Evolutionary conservation across 768 basidiomycete species (phyloP).

Genomic region (Lactarius deliciosus): DNA sequence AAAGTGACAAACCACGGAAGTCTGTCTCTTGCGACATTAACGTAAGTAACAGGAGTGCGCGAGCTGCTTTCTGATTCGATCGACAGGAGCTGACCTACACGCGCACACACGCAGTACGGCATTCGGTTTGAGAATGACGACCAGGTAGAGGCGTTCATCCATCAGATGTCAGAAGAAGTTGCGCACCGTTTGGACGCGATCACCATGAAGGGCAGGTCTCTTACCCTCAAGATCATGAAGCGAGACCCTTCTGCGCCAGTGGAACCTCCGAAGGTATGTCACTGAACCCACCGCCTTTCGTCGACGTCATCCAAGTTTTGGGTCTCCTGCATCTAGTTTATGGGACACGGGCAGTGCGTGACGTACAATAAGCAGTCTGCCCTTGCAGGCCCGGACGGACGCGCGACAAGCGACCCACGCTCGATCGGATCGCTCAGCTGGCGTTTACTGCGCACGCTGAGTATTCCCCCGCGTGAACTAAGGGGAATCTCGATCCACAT

Average conservation of each 20-base stretch:
- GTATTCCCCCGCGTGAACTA: slow-evolving; percentile 82
- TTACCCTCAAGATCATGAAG: slow-evolving; percentile 89
- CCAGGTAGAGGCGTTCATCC: slow-evolving; percentile 78
- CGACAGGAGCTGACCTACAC: slow-evolving; percentile 10
- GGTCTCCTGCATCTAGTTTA: slow-evolving; percentile 52
- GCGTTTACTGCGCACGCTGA: slow-evolving; percentile 67
- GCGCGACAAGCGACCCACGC: slow-evolving; percentile 69
- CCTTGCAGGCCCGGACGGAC: slow-evolving; percentile 57
- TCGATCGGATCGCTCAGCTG: slow-evolving; percentile 77
- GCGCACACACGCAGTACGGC: slow-evolving; percentile 66
- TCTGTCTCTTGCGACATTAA: slow-evolving; percentile 95
- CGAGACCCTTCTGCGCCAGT: slow-evolving; percentile 82
- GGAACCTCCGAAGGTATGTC: slow-evolving; percentile 82
- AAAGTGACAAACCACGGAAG: slow-evolving; percentile 83
- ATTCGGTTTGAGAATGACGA: slow-evolving; percentile 86
- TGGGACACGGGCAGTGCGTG: slow-evolving; percentile 88
- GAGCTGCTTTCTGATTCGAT: slow-evolving; percentile 15
- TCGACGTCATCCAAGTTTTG: slow-evolving; percentile 13
- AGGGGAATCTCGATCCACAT: slow-evolving; percentile 91
- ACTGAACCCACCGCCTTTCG: not conserved
- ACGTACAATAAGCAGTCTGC: slow-evolving; percentile 72
- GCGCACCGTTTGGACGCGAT: slow-evolving; percentile 65
- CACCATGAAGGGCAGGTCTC: slow-evolving; percentile 64
- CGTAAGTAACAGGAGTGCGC: slow-evolving; percentile 48
- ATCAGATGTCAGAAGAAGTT: slow-evolving; percentile 76